A percentile compares a stretch with the other conserved stretches of the same genome.
Evolutionary conservation across 179 eudicot species (phyloP).

Genomic region (Actinidia polygama): DNA sequence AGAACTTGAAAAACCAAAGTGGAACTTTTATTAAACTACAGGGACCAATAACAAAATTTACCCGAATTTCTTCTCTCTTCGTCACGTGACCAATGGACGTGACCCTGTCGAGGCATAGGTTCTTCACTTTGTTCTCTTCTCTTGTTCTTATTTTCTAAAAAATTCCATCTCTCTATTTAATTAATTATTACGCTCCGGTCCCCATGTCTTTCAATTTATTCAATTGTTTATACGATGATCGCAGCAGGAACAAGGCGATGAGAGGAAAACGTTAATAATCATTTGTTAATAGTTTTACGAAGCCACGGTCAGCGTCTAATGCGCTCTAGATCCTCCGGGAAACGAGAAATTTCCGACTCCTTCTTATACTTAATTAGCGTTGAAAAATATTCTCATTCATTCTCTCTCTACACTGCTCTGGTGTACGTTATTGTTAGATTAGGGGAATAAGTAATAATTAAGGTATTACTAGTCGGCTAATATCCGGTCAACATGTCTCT

Average conservation of each 20-base stretch:
- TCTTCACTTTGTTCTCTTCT: constrained; percentile 30
- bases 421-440: neutral
- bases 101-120: constrained; percentile 29
- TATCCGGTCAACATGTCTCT: constrained; percentile 34
- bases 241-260: neutral
- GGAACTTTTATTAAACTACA: too few relatives aligned
- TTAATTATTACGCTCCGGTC: constrained; percentile 4
- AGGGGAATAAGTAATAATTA: constrained; percentile 11
- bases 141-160: constrained; percentile 23
- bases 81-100: constrained; percentile 49
- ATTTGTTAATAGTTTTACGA: constrained; percentile 33
- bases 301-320: constrained; percentile 71
- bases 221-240: neutral
- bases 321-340: constrained; percentile 85
- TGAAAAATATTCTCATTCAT: neutral
- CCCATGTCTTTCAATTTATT: constrained; percentile 15
- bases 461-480: constrained; percentile 7
- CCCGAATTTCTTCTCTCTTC: neutral
- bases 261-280: neutral
- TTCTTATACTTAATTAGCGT: constrained; percentile 20
- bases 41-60: too few relatives aligned
- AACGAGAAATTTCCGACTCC: constrained; percentile 38
- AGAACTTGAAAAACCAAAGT: too few relatives aligned
- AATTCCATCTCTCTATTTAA: neutral
- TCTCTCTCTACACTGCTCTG: neutral